A percentile compares a stretch with the other conserved stretches of the same genome.
Evolutionary conservation across 2,329 filamentous ascomycete species (phyloP).

Genomic region (Xylaria hypoxylon): DNA sequence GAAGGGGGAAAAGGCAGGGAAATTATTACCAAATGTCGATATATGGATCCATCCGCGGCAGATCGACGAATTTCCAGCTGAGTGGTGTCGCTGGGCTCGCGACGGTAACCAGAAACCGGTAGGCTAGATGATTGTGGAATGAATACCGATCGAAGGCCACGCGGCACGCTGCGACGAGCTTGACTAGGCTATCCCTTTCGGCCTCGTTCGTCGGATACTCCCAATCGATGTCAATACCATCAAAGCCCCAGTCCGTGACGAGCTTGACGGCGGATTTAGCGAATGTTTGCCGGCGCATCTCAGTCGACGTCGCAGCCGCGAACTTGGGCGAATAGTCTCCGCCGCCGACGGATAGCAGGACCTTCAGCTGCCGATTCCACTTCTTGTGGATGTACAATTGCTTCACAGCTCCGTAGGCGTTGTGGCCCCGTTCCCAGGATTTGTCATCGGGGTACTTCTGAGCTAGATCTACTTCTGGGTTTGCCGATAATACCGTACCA

Average conservation of each 20-base stretch:
- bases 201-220: constrained; percentile 59
- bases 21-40: constrained; percentile 64
- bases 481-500: constrained; percentile 67
- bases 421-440: constrained; percentile 59
- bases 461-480: constrained; percentile 71
- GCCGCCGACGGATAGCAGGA: constrained; percentile 84
- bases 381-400: constrained; percentile 83
- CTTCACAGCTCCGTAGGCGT: constrained; percentile 82
- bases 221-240: constrained; percentile 69
- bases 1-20: too few species aligned
- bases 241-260: constrained; percentile 74
- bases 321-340: constrained; percentile 83
- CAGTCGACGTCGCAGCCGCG: constrained; percentile 69
- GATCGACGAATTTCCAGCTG: constrained; percentile 63
- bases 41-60: constrained; percentile 66
- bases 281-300: constrained; percentile 71
- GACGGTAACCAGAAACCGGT: constrained; percentile 64
- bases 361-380: constrained; percentile 79
- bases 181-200: constrained; percentile 58
- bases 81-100: constrained; percentile 61
- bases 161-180: constrained; percentile 58
- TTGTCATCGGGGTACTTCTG: constrained; percentile 78
- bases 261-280: constrained; percentile 75
- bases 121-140: constrained; percentile 47
- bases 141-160: constrained; percentile 50